Conservation (phyloP, 75 land plant species). For the Pinus tabuliformis region DNA sequence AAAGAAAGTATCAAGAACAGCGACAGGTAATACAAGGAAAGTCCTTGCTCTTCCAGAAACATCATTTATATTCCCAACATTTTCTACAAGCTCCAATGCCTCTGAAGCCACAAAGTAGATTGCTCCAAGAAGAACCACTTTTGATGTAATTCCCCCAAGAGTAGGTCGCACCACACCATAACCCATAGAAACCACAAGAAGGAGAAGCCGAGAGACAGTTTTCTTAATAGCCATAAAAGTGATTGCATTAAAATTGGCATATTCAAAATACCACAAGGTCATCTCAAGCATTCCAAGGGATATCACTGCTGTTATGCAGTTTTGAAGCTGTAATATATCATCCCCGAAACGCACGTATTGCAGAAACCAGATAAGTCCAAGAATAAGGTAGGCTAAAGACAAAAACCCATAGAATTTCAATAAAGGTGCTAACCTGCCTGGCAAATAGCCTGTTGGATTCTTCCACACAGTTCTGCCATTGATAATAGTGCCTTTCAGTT, state of each 20-base stretch:
- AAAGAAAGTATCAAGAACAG: constrained; percentile 42
- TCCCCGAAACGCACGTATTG: constrained; percentile 38
- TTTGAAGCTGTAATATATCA: constrained; percentile 43
- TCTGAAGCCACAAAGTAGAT: constrained; percentile 39
- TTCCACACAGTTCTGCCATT: constrained; percentile 44
- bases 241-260: constrained; percentile 44
- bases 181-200: constrained; percentile 49
- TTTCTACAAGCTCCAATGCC: constrained; percentile 40
- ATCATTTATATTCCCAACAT: constrained; percentile 45
- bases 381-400: constrained; percentile 45
- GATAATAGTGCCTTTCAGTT: constrained; percentile 22
- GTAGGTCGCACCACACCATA: constrained; percentile 50
- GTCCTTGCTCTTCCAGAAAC: constrained; percentile 30
- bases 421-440: constrained; percentile 52
- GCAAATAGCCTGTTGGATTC: constrained; percentile 45
- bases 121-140: constrained; percentile 28
- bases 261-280: constrained; percentile 55
- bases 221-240: constrained; percentile 50
- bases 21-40: constrained; percentile 47
- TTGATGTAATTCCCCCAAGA: constrained; percentile 37
- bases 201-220: constrained; percentile 46
- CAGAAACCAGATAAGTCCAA: constrained; percentile 46
- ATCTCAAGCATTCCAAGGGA: constrained; percentile 53
- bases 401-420: constrained; percentile 38
- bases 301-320: constrained; percentile 39